Evolutionary conservation across 2,329 filamentous ascomycete genomes (phyloP), one percentile per base, ranked within the genome.

Genomic region (Ciborinia camelliae): DNA sequence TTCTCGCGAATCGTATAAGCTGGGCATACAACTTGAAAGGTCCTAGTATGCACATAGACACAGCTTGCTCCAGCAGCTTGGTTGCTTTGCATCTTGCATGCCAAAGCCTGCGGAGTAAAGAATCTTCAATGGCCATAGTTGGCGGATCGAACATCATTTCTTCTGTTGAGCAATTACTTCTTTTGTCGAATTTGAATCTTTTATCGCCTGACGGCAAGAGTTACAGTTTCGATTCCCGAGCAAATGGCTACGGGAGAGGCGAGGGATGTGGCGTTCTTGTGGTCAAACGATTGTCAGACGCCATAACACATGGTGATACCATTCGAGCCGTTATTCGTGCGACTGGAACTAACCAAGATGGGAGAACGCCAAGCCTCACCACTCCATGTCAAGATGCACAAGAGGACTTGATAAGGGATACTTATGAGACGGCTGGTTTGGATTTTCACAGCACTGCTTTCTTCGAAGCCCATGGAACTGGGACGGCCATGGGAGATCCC

Each of bases 201-300:
- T 15, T 65, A 12, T 67, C 66, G 8, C 57, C 63, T 30, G 68
- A 67, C 73, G 78, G 80, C 1, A 71, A 76, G 12, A 83, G 81
- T 67, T 81, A 82, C 62, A 75, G 77, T 2, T 87, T 86, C 68
- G 86, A 88, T 67, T 71, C 78, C 26, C 77, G 80, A 1, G 87
- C 85, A 30, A 82, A 86, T 66, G 87, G 87, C 0, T 90, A 89
- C 69, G 84, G 81, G 0, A 79, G 85, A 47, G 86, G 85, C 1
- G 87, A 90, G 69, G 87, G 85, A 0, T 77, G 84, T 35, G 84
- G 80, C 0, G 79, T 83, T 20, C 73, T 89, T 1, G 69, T 88
- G 4, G 71, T 90, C 52, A 89, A 89, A 73, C 79, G 79, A 2
- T 74, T 88, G 0, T 76, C 78, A 9, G 81, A 86, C 71, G 87